phyloP scores from a whole-genome alignment of 371 early-diverging fungal genomes.

The Saksenaea oblongispora region DNA sequence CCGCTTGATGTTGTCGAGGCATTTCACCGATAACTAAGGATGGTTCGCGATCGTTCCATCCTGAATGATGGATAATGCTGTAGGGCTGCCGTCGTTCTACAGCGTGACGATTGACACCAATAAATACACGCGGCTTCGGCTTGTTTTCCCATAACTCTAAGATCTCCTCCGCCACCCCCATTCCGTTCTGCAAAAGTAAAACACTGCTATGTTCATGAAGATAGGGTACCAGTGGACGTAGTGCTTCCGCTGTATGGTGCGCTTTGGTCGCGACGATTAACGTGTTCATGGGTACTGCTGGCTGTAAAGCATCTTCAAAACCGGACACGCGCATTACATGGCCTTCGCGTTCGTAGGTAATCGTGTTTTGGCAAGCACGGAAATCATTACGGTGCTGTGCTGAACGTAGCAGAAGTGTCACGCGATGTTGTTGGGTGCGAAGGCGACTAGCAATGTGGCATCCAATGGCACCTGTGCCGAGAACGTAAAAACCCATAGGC shows the following conservation, averaged over 20 bases:
- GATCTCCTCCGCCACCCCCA: conserved; percentile 62
- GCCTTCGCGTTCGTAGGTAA: conserved; percentile 22
- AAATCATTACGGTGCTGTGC: conserved; percentile 25
- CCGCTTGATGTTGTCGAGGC: conserved; percentile 9
- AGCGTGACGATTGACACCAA: conserved; percentile 62
- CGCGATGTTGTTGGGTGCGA: conserved; percentile 22
- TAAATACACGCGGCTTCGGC: conserved; percentile 39
- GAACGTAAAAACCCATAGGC: conserved; percentile 40
- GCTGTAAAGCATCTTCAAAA: conserved; percentile 6
- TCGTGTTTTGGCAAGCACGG: conserved; percentile 19
- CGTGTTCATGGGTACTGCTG: conserved; percentile 17
- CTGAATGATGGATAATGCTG: conserved; percentile 49
- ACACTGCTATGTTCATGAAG: conserved; percentile 45
- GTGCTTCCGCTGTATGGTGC: conserved; percentile 48
- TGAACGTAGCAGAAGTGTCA: conserved; percentile 36
- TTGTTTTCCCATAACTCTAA: not conserved
- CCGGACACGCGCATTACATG: conserved; percentile 9
- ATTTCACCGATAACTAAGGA: conserved; percentile 33
- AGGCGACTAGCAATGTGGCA: conserved; percentile 37
- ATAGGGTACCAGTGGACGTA: conserved; percentile 33
- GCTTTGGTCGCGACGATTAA: conserved; percentile 48
- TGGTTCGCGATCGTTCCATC: conserved; percentile 38
- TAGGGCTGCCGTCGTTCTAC: conserved; percentile 42
- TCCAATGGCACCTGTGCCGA: conserved; percentile 52
- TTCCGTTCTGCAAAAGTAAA: conserved; percentile 64